phyloP scores from a whole-genome alignment of 805 yeast species.

The Candida namnaoensis region DNA sequence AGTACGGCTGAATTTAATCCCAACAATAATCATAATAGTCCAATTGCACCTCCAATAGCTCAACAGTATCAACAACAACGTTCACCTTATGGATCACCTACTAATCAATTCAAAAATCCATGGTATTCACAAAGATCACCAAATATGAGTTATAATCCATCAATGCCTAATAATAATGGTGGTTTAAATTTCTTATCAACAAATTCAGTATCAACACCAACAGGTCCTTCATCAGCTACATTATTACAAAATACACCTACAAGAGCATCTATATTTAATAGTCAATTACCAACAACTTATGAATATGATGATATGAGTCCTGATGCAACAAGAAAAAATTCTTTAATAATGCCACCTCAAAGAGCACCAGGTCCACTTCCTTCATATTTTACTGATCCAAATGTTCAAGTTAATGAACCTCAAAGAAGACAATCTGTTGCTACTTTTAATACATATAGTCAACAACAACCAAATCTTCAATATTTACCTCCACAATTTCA shows the following conservation, averaged over 20 bases:
- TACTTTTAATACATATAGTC: constrained; percentile 10
- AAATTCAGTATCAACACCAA: constrained; percentile 1
- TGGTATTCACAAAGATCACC: constrained; percentile 15
- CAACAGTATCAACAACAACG: not conserved
- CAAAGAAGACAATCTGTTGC: constrained; percentile 30
- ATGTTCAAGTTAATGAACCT: constrained; percentile 17
- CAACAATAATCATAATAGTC: not conserved
- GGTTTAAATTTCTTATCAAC: not conserved
- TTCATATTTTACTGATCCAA: constrained; percentile 21
- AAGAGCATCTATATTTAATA: constrained; percentile 10
- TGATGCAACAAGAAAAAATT: constrained; percentile 10
- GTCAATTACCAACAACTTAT: constrained; percentile 41
- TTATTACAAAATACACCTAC: constrained; percentile 12
- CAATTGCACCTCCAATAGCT: not conserved
- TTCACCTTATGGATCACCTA: constrained; percentile 20
- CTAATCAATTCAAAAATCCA: constrained; percentile 19
- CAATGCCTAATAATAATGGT: too few relatives aligned
- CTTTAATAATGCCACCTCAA: constrained; percentile 30
- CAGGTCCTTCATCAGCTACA: not conserved
- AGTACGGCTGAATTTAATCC: constrained; percentile 1
- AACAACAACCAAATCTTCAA: constrained; percentile 1
- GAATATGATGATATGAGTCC: constrained; percentile 26
- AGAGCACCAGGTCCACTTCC: constrained; percentile 35
- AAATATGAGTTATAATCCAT: not conserved
- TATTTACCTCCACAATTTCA: not conserved